These are phyloP conservation scores for Artemisia tridentata DNA, from an alignment of 129 eudicot genomes.

Conservation along the genomic window DNA sequence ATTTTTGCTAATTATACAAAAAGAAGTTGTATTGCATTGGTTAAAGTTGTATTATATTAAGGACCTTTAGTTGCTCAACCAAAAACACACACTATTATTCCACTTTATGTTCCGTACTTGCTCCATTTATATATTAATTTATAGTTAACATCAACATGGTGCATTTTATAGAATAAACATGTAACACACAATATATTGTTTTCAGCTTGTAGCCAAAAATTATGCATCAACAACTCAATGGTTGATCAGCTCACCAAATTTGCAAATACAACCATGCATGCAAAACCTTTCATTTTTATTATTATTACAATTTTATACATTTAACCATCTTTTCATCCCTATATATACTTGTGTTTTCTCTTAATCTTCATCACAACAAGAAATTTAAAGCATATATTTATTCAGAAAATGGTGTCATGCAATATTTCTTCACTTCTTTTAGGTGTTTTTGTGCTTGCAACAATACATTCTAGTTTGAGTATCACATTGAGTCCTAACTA, in stretches of 20 bases:
- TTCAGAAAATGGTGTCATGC: constrained; percentile 29
- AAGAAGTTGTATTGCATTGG: constrained; percentile 14
- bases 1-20: not conserved
- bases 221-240: constrained; percentile 28
- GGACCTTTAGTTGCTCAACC: constrained; percentile 24
- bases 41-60: constrained; percentile 3
- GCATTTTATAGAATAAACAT: not conserved
- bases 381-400: not conserved
- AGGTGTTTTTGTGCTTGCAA: constrained; percentile 23
- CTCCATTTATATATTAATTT: constrained; percentile 14
- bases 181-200: not conserved
- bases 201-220: not conserved
- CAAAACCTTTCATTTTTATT: no score
- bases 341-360: constrained; percentile 23
- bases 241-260: constrained; percentile 43
- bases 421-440: constrained; percentile 33
- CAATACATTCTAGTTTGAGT: constrained; percentile 4
- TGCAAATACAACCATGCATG: constrained; percentile 30
- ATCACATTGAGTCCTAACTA: constrained; percentile 51
- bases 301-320: no score
- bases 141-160: not conserved
- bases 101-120: constrained; percentile 7
- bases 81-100: constrained; percentile 8
- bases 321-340: constrained; percentile 16
- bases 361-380: constrained; percentile 22